Evolutionary conservation across 257 asterid genomes (phyloP).

Genomic region (Sherardia arvensis): DNA sequence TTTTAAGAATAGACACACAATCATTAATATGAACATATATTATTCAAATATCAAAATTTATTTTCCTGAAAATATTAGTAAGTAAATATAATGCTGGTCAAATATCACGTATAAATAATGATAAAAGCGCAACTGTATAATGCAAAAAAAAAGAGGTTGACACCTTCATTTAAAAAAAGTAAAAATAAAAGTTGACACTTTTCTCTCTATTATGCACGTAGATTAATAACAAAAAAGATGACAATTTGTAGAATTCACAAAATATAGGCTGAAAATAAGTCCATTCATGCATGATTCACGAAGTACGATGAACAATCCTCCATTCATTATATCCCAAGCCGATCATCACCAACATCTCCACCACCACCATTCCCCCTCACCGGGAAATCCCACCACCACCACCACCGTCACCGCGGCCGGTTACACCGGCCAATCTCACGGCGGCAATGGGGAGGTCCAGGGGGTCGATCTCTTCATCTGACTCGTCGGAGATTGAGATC

Average conservation of each 20-base stretch:
- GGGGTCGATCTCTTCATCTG: constrained; percentile 30
- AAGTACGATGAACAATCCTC: neutral
- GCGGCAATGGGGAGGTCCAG: constrained; percentile 54
- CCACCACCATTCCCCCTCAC: neutral
- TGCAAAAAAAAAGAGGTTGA: too few relatives aligned
- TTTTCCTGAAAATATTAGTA: too few relatives aligned
- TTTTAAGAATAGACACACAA: too few relatives aligned
- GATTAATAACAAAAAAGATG: too few relatives aligned
- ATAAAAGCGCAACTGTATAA: too few relatives aligned
- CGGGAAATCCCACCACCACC: neutral
- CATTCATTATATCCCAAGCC: neutral
- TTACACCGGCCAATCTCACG: neutral
- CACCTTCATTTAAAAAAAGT: too few relatives aligned
- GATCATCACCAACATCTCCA: neutral
- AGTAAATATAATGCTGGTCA: too few relatives aligned
- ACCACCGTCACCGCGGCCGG: neutral
- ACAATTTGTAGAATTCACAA: neutral
- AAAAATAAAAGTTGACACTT: too few relatives aligned
- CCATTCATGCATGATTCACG: neutral
- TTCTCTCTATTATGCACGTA: too few relatives aligned
- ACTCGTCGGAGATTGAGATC: constrained; percentile 35
- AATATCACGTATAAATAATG: too few relatives aligned
- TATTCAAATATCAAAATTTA: too few relatives aligned
- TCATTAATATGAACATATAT: too few relatives aligned
- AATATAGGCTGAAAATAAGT: neutral